Conservation (phyloP, 495 filamentous ascomycete genomes). For the Aspergillus carlsbadensis region DNA sequence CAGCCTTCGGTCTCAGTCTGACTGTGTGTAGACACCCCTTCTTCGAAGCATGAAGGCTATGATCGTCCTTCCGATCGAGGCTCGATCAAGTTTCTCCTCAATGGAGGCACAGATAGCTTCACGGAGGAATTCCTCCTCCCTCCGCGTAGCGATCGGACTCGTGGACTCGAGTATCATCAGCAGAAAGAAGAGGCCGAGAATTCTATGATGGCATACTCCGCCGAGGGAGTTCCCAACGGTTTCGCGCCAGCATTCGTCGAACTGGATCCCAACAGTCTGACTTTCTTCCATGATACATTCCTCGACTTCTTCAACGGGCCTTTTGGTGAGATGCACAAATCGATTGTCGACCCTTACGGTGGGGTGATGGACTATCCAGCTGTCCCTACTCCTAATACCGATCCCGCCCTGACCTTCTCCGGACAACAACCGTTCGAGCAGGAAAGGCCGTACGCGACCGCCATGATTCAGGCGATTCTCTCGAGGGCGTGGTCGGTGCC, state of each 20-base stretch:
- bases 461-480: constrained; percentile 38
- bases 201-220: constrained; percentile 19
- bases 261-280: constrained; percentile 25
- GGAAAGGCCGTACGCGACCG: constrained; percentile 37
- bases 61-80: constrained; percentile 40
- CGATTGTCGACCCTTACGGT: constrained; percentile 22
- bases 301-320: constrained; percentile 45
- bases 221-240: constrained; percentile 17
- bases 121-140: constrained; percentile 45
- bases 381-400: constrained; percentile 16
- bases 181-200: constrained; percentile 25
- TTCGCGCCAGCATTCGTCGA: constrained; percentile 26
- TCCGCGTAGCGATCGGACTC: constrained; percentile 38
- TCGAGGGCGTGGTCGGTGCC: constrained; percentile 38
- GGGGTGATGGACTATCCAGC: constrained; percentile 21
- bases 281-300: constrained; percentile 41
- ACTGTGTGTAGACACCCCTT: constrained; percentile 20
- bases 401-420: constrained; percentile 19
- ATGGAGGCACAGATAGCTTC: constrained; percentile 46
- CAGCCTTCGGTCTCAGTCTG: background rate
- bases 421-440: constrained; percentile 29
- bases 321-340: constrained; percentile 33
- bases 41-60: constrained; percentile 24
- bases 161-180: constrained; percentile 35
- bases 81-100: constrained; percentile 49